Percentiles rank a stretch among this genome's conserved stretches.
phyloP scores from a whole-genome alignment of 2,329 filamentous ascomycete genomes.

The Pseudocercospora eumusae region DNA sequence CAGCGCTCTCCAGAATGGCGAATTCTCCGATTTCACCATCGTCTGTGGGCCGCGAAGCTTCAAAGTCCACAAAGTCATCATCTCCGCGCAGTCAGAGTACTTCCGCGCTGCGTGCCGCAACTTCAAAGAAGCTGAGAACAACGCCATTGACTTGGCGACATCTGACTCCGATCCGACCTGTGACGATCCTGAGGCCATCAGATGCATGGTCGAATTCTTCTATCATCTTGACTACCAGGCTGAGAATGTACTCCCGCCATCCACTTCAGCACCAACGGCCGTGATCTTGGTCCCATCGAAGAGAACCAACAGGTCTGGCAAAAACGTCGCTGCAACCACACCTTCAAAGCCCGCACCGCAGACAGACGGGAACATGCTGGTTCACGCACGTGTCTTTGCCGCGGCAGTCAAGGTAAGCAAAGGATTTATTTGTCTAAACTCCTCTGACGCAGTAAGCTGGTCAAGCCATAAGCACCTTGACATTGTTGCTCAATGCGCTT shows the following conservation, averaged over 20 bases:
- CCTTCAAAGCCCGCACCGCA: background rate
- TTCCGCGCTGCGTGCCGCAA: conserved; percentile 16
- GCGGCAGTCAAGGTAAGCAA: conserved; percentile 20
- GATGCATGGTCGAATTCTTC: conserved; percentile 35
- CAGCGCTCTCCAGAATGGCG: background rate
- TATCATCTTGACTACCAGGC: conserved; percentile 34
- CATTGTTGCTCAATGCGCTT: too few relatives aligned
- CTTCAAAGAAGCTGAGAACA: conserved; percentile 23
- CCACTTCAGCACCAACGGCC: too few relatives aligned
- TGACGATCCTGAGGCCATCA: conserved; percentile 33
- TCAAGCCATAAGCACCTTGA: too few relatives aligned
- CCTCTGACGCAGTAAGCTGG: too few relatives aligned
- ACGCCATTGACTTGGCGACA: conserved; percentile 26
- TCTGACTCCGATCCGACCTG: conserved; percentile 18
- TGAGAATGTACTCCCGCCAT: background rate
- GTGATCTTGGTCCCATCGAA: too few relatives aligned
- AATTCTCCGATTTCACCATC: conserved; percentile 30
- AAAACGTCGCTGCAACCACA: background rate
- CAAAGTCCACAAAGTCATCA: conserved; percentile 29
- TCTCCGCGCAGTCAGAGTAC: conserved; percentile 31
- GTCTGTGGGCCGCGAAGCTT: conserved; percentile 23
- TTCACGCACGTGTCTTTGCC: conserved; percentile 31
- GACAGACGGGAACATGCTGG: conserved; percentile 10
- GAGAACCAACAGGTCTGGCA: too few relatives aligned
- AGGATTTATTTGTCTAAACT: too few relatives aligned